Evolutionary conservation across 108 stramenopile species (phyloP), one percentile per base, ranked within the genome.

Genomic region (Cyclotella baltica): DNA sequence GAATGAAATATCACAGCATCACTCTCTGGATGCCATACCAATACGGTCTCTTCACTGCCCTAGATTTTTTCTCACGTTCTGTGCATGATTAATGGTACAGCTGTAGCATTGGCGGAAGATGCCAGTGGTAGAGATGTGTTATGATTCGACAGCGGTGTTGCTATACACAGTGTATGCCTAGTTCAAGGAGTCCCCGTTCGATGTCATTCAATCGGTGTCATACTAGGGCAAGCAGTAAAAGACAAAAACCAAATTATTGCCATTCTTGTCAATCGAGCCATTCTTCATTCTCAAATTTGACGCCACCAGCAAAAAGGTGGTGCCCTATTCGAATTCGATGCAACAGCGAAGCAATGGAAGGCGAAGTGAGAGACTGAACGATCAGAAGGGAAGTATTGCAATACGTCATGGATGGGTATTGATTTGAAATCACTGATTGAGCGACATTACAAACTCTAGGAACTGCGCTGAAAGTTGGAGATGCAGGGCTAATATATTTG

Each of bases 1-100:
- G 37, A 0, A 85, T 73, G 25, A 88, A 73, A 25, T 80, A 85
- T 37, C 13, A 82, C 83, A 16, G 85, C 82, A 67, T 88, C 87
- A 76, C 82, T 55, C 85, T 62, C 58, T 85, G 81, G 58, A 88
- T 85, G 51, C 58, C 56, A 64, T 73, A 66, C 16, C 28, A 35
- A 33, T 85, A 83, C 18, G 20, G 9, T 29, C 2, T 29, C 11
- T 25, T 59, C 71, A 72, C 19, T 61, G 1, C 23, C 33, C 18
- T 31, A 46, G 71, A n/a, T 61, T 72, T 10, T 34, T 46, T n/a
- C 1, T 59, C 71, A 72, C 46, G 62, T 40, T 61, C 71, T 43
- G 22, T 72, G 71, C 29, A 61, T 37, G 5, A 72, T 61, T n/a
- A 46, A 33, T 61, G 71, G 71, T 0, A 72, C 48, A 61, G 57